Conservation (phyloP, 768 basidiomycete genomes). For the Pleurotus tuber-regium region DNA sequence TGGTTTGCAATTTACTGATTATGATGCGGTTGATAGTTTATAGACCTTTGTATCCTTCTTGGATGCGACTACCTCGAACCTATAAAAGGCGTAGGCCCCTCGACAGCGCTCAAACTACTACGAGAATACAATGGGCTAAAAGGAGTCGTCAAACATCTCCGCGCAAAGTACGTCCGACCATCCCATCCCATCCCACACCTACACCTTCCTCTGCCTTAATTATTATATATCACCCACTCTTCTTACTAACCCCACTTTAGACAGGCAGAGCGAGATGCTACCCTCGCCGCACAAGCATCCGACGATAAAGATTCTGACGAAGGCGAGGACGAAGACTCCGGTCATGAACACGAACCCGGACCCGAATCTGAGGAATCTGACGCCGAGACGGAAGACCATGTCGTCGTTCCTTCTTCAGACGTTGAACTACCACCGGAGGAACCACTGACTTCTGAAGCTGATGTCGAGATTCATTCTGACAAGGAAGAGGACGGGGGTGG, state of each 20-base stretch:
- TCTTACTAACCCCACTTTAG: constrained; percentile 19
- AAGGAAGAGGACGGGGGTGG: not conserved
- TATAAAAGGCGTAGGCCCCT: constrained; percentile 95
- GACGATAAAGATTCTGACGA: constrained; percentile 16
- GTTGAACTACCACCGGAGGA: not conserved
- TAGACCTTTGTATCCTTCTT: constrained; percentile 92
- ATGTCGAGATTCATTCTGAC: not conserved
- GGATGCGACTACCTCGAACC: constrained; percentile 99
- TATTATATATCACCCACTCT: not conserved
- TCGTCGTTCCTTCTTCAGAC: not conserved
- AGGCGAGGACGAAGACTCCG: constrained; percentile 22
- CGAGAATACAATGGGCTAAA: constrained; percentile 75
- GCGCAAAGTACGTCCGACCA: constrained; percentile 57
- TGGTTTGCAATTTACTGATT: too few species aligned
- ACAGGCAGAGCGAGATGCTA: constrained; percentile 40
- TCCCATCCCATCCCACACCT: not conserved
- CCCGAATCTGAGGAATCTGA: not conserved
- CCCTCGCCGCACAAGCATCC: constrained; percentile 31
- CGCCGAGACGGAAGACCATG: constrained; percentile 5
- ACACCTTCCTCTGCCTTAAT: not conserved
- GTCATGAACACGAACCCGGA: not conserved
- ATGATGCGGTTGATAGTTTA: constrained; percentile 80
- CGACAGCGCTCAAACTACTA: constrained; percentile 90
- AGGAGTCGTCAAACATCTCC: constrained; percentile 72
- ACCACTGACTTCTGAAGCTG: not conserved